These are phyloP conservation scores for Hebeloma cylindrosporum DNA, from an alignment of 768 basidiomycete species.

Conservation along the genomic window DNA sequence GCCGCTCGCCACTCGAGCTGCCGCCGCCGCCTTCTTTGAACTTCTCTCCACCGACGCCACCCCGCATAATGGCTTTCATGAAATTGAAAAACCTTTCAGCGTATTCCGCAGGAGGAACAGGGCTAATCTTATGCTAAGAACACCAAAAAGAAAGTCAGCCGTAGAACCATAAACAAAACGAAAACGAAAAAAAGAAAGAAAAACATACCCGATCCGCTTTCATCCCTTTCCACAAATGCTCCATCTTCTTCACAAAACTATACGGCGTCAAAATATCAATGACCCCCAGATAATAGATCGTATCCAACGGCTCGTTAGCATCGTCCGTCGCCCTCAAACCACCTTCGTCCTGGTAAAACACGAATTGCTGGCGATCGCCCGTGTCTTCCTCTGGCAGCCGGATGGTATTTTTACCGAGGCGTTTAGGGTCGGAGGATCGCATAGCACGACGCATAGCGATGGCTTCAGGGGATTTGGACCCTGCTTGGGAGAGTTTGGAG, in stretches of 20 bases:
- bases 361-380: slow-evolving; percentile 68
- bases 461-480: slow-evolving; percentile 65
- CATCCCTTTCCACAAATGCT: slow-evolving; percentile 92
- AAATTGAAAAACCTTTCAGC: slow-evolving; percentile 86
- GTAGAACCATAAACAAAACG: neutral
- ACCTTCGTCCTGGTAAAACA: slow-evolving; percentile 98
- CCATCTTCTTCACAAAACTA: slow-evolving; percentile 68
- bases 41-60: slow-evolving; percentile 63
- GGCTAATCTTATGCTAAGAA: slow-evolving; percentile 88
- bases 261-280: slow-evolving; percentile 98
- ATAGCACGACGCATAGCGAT: slow-evolving; percentile 85
- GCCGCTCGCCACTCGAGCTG: too few relatives aligned
- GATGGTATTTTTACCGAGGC: slow-evolving; percentile 48
- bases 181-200: slow-evolving; percentile 5
- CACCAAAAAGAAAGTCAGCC: slow-evolving; percentile 9
- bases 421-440: slow-evolving; percentile 77
- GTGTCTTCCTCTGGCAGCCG: slow-evolving; percentile 65
- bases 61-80: slow-evolving; percentile 83
- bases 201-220: slow-evolving; percentile 77
- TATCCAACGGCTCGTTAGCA: slow-evolving; percentile 65
- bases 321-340: slow-evolving; percentile 91
- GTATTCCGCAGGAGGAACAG: slow-evolving; percentile 86
- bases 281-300: slow-evolving; percentile 91
- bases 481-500: slow-evolving; percentile 57
- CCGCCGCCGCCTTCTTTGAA: too few relatives aligned